Base-by-base conservation (phyloP, 345 rosid genomes). In the Jatropha curcas region DNA sequence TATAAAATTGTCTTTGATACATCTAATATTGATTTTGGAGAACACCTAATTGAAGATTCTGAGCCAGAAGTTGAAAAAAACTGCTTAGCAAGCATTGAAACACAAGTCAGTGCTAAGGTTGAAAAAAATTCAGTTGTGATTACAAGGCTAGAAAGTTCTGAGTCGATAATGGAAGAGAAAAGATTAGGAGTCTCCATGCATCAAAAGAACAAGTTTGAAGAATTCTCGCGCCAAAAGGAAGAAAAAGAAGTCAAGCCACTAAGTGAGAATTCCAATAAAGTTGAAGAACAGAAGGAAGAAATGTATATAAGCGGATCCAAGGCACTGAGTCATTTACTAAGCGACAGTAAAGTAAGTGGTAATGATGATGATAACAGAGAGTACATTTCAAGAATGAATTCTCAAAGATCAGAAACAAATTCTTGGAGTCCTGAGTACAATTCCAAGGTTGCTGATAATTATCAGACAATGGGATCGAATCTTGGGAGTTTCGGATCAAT, bases 401-500 rank as follows among this genome's bases (percentile, higher is more conserved):
- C 72, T 57, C 79, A 71, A 71, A 78, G 58, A 70, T 63, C 71
- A 1, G 79, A 68, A 34, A 70, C 34, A 39, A 71, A 68, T 63
- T 31, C 79, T 17, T 76, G 79, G 86, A 73, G 67, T 6, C 20
- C 62, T 20, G 48, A 25, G 10, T 55, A 61, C 62, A 14, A 2
- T 52, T 25, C 77, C 30, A 75, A 77, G 60, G 41, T 14, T 14
- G 11, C 13, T 9, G 67, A 48, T 9, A 62, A 41, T 10, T 53
- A 71, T 25, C 66, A 70, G 11, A 41, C 70, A 22, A 13, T 74
- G 71, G 77, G 64, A 14, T 46, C 71, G 17, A 83, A 58, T 69
- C 84, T 86, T 0, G 86, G 83, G 65, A 88, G 89, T 77, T 88
- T 74, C 20, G 95, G 97, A 60, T 90, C 99, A 34, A 92, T 89